phyloP scores from a whole-genome alignment of 495 filamentous ascomycete genomes.

The Apodospora peruviana region DNA sequence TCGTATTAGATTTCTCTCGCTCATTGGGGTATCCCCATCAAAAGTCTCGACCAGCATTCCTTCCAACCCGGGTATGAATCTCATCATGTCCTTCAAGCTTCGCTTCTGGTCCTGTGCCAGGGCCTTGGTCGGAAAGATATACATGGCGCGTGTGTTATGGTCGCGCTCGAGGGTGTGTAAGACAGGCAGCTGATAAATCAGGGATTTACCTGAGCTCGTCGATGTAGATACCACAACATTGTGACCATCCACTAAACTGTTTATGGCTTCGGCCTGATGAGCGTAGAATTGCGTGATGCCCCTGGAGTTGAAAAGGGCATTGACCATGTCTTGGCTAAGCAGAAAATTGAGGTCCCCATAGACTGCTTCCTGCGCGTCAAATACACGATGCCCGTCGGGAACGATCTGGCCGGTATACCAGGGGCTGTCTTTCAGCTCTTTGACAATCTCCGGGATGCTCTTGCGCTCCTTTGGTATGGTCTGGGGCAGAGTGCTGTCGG shows the following conservation, averaged over 20 bases:
- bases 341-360: constrained; percentile 84
- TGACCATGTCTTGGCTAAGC: constrained; percentile 85
- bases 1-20: constrained; percentile 68
- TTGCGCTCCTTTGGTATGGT: constrained; percentile 80
- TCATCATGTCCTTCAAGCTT: constrained; percentile 77
- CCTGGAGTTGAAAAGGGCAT: constrained; percentile 86
- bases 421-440: constrained; percentile 71
- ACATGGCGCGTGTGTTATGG: constrained; percentile 75
- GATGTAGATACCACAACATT: constrained; percentile 93
- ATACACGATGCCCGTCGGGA: constrained; percentile 86
- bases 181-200: constrained; percentile 95
- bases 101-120: constrained; percentile 91
- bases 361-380: constrained; percentile 76
- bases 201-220: constrained; percentile 90
- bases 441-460: constrained; percentile 75
- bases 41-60: constrained; percentile 82
- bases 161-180: constrained; percentile 82
- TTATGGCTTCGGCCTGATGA: constrained; percentile 94
- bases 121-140: constrained; percentile 97
- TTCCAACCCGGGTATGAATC: constrained; percentile 72
- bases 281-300: constrained; percentile 84
- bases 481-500: constrained; percentile 44
- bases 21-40: constrained; percentile 89
- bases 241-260: constrained; percentile 72
- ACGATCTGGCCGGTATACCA: constrained; percentile 95